Percentiles rank a stretch among this genome's conserved stretches.
These are phyloP conservation scores for Eucalyptus globulus DNA, from an alignment of 345 rosid genomes.

Conservation along the genomic window DNA sequence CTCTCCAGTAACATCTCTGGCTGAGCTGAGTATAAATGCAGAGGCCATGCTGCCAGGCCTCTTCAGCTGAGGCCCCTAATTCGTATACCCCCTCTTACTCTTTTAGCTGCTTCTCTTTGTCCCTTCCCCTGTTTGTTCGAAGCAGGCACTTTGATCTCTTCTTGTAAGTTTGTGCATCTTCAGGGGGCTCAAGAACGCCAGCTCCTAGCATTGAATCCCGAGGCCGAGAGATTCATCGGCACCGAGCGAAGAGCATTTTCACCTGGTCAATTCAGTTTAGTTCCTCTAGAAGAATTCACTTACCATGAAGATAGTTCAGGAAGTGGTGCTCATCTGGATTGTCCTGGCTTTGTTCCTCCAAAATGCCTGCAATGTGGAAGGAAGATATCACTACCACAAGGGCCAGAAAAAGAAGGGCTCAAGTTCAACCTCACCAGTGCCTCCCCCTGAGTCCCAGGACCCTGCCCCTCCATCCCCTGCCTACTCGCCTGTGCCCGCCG, in stretches of 20 bases:
- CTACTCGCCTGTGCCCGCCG: not conserved
- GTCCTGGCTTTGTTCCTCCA: not conserved
- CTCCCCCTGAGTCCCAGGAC: not conserved
- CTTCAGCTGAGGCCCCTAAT: not conserved
- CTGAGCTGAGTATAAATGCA: not conserved
- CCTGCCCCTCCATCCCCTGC: slow-evolving; percentile 7
- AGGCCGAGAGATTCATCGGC: not conserved
- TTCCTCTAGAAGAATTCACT: not conserved
- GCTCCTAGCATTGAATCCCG: not conserved
- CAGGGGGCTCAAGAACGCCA: not conserved
- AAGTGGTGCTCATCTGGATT: slow-evolving; percentile 1
- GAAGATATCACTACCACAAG: slow-evolving; percentile 69
- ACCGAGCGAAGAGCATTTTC: not conserved
- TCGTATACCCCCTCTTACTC: not conserved
- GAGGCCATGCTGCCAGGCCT: not conserved
- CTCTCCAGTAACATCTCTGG: not conserved
- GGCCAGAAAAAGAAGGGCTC: slow-evolving; percentile 3
- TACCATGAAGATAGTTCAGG: slow-evolving; percentile 13
- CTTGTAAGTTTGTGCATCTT: not conserved
- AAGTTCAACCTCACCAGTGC: slow-evolving; percentile 5
- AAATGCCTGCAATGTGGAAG: slow-evolving; percentile 33
- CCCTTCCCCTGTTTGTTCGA: not conserved
- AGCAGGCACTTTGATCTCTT: not conserved
- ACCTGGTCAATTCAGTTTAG: not conserved
- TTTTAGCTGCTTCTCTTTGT: not conserved